phyloP scores from a whole-genome alignment of 2,329 filamentous ascomycete genomes.

The Aureobasidium sp. region DNA sequence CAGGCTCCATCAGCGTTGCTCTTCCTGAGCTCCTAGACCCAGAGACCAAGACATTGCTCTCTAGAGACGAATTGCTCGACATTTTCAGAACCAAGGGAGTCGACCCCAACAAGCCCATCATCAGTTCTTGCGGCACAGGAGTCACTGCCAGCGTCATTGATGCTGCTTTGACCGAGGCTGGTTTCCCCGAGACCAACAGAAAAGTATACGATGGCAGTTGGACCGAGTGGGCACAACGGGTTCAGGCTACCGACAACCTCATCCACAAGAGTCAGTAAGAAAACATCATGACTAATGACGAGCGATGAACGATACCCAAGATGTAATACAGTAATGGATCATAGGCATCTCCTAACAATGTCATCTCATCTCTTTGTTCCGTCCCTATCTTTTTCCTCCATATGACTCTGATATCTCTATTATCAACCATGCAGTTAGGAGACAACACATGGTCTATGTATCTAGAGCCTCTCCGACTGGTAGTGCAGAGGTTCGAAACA shows the following conservation, averaged over 20 bases:
- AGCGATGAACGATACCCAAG: constrained; percentile 1
- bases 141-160: constrained; percentile 91
- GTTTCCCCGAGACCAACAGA: constrained; percentile 60
- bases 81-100: constrained; percentile 75
- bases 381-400: too few relatives aligned
- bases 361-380: too few relatives aligned
- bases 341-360: too few relatives aligned
- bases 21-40: constrained; percentile 74
- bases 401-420: too few relatives aligned
- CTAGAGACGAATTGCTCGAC: constrained; percentile 61
- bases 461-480: too few relatives aligned
- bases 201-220: constrained; percentile 93
- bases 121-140: constrained; percentile 85
- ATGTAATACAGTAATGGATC: neutral
- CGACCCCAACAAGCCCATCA: constrained; percentile 69
- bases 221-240: constrained; percentile 51
- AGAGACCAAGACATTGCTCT: constrained; percentile 69
- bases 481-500: too few relatives aligned
- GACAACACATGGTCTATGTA: too few relatives aligned
- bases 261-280: constrained; percentile 23
- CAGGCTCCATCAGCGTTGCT: constrained; percentile 75
- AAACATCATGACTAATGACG: neutral
- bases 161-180: constrained; percentile 71
- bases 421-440: too few relatives aligned
- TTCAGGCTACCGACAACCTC: constrained; percentile 26